Evolutionary conservation across 164 flowering plant genomes (phyloP), one percentile per base, ranked within the genome.

Genomic region (Nymphaea colorata): DNA sequence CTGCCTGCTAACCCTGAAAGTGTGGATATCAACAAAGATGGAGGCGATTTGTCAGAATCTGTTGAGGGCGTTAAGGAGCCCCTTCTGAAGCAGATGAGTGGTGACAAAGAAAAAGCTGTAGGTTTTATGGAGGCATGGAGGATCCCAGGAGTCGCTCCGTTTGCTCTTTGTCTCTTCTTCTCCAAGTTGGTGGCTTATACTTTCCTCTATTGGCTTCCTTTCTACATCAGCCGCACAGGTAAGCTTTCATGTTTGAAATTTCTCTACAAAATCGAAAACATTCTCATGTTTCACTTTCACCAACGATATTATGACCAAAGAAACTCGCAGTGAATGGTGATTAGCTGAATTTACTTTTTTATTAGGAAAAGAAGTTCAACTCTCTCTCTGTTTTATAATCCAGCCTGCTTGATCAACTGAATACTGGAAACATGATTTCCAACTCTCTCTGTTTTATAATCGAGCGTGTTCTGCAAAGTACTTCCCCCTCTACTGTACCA

Each of bases 181-280:
- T 76, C 92, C 57, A 94, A 94, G 68, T 74, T 94, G 86, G 98
- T 94, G 66, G 97, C 96, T 6, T 91, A 94, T 59, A 91, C 98
- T 17, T 91, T 94, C 76, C 87, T 94, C 18, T 94, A 94, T 70
- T 94, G 97, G 98, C 97, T 94, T 45, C 98, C 98, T 12, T 91
- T 84, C 84, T 94, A 94, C 78, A 76, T 94, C 69, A 85, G 86
- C 78, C 86, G 85, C 74, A 94, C 98, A 77, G 95, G 98, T 91
- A 82, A 42, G 3, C 4, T 36, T 36, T 43, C 57, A 2, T 47
- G 11, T 12, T 51, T 51, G 3, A 51, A 10, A 51, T 8, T 51
- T 51, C 14, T 51, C 57, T 51, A 15, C 57, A 7, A 51, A 51
- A 51, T 10, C 57, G 8, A 51, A 51, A 51, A 5, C 8, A 15